Base-by-base conservation (phyloP, 2,329 filamentous ascomycete genomes). In the Coniosporium tulheliwenetii region DNA sequence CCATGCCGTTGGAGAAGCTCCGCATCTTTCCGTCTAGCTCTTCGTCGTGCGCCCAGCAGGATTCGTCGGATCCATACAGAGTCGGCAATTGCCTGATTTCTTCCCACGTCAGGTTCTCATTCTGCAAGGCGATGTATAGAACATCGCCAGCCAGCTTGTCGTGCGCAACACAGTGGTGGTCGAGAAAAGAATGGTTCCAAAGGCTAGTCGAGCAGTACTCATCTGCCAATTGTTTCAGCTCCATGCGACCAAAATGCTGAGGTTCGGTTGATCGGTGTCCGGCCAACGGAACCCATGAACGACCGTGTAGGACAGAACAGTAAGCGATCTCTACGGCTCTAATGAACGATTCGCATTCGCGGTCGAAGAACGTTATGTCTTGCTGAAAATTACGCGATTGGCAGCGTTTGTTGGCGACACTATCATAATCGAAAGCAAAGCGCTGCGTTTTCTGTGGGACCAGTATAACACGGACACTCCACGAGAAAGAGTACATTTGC, bases 81-180 rank as follows among this genome's bases (percentile, higher is more conserved):
- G 55, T 39, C 8, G 59, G 58, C 1, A 63, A 48, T 35, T 56
- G 56, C 29, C 52, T 51, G 30, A 63, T 57, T 39, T 62, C 59
- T 39, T 56, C 54, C 60, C 59, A 62, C 1, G 55, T 57, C 7
- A 59, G 51, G 37, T 63, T 59, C 41, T 60, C 57, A 26, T 59
- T 56, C 41, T 59, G 57, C 10, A 62, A 51, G 3, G 59, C 52
- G 12, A 63, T 55, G 50, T 60, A 62, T 13, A 63, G 54, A 12
- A 63, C 41, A 40, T 63, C 59, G 29, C 60, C 60, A 34, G 58
- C 58, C 51, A 60, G 52, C 46, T 63, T 62, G 47, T 63, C 59
- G 45, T 60, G 57, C 8, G 58, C 54, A 36, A 62, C 57, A 43
- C 60, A 63, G 43, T 62, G 58, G 30, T 61, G 54, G 32, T 61